Evolutionary conservation across 176 grass and related monocot species (phyloP), one percentile per base, ranked within the genome.

Genomic region (Oryza australiensis): DNA sequence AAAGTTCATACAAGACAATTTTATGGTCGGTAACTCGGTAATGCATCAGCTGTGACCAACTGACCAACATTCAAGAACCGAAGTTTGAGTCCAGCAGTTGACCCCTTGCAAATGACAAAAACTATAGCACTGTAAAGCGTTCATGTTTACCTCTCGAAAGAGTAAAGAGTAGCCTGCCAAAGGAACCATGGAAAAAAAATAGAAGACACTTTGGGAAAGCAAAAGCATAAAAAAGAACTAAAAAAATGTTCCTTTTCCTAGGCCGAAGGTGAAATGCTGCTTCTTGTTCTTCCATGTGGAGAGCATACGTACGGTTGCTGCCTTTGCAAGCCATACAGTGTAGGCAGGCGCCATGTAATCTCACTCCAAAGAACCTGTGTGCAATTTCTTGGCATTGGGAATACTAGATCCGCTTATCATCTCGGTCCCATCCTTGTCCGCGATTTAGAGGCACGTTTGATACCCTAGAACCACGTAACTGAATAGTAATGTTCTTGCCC

Each of bases 161-260:
- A 34, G 23, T 5, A 49, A 32, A 29, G 28, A 34, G 23, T 5
- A 49, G 55, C n/a, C 48, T 7, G 14, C 48, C 22, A 55, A 55
- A 20, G 16, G 9, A 66, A 40, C 9, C 70, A 15, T 20, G 64
- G 38, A 37, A 49, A 4, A 4, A 66, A 82, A 38, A n/a, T 40
- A 16, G 32, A 29, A 28, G 20, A 37, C 34, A 43, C 83, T 82
- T 66, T 72, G 83, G 77, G 72, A 86, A 89, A 85, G 66, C 65
- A 85, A 89, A 82, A 65, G 74, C 46, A n/a, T 60, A 60, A 60
- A 60, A 60, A 60, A 26, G 1, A 40, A 22, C 55, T 22, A 48
- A 80, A 89, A 51, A 73, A 71, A 32, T 74, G 16, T 16, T 57
- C 82, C 26, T 59, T 73, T 76, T 81, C 65, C 87, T 72, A 89